A percentile compares a stretch with the other conserved stretches of the same genome.
Evolutionary conservation across 805 yeast species (phyloP).

Genomic region (Metschnikowia cerradonensis): DNA sequence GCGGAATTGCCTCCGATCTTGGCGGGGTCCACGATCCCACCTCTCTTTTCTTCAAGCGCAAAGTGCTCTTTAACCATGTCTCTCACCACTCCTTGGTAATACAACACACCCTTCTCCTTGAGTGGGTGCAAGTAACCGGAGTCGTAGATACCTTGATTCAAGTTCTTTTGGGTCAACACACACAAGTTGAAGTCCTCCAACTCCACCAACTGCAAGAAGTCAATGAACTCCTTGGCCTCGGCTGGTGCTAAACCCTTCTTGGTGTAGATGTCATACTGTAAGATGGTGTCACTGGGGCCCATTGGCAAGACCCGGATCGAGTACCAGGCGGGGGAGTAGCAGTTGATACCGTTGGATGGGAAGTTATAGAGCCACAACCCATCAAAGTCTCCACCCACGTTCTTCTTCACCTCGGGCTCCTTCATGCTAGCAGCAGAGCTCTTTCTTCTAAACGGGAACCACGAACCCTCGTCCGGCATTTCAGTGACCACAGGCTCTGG

Average conservation of each 20-base stretch:
- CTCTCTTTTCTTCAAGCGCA: slow-evolving; percentile 41
- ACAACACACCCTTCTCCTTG: slow-evolving; percentile 56
- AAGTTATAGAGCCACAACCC: slow-evolving; percentile 61
- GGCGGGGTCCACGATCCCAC: slow-evolving; percentile 51
- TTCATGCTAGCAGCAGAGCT: slow-evolving; percentile 13
- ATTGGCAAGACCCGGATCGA: slow-evolving; percentile 57
- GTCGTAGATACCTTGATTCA: slow-evolving; percentile 56
- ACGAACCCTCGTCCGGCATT: slow-evolving; percentile 29
- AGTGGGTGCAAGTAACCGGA: slow-evolving; percentile 58
- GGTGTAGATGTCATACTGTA: slow-evolving; percentile 59
- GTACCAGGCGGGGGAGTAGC: slow-evolving; percentile 67
- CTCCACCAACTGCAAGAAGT: slow-evolving; percentile 59
- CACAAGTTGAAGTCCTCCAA: slow-evolving; percentile 57
- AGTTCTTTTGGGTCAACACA: slow-evolving; percentile 55
- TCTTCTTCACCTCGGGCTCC: slow-evolving; percentile 31
- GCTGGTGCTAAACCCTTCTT: slow-evolving; percentile 53
- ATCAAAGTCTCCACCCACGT: slow-evolving; percentile 59
- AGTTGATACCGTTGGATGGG: slow-evolving; percentile 59
- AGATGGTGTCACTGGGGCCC: slow-evolving; percentile 48
- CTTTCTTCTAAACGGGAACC: slow-evolving; percentile 51
- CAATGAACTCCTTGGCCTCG: slow-evolving; percentile 58
- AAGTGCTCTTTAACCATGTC: slow-evolving; percentile 57
- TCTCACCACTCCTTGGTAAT: slow-evolving; percentile 51
- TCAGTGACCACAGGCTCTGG: slow-evolving; percentile 12
- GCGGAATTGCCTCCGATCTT: slow-evolving; percentile 35